A percentile compares a stretch with the other conserved stretches of the same genome.
These are phyloP conservation scores for Physocladia obscura DNA, from an alignment of 192 early-diverging fungal species.

Conservation along the genomic window DNA sequence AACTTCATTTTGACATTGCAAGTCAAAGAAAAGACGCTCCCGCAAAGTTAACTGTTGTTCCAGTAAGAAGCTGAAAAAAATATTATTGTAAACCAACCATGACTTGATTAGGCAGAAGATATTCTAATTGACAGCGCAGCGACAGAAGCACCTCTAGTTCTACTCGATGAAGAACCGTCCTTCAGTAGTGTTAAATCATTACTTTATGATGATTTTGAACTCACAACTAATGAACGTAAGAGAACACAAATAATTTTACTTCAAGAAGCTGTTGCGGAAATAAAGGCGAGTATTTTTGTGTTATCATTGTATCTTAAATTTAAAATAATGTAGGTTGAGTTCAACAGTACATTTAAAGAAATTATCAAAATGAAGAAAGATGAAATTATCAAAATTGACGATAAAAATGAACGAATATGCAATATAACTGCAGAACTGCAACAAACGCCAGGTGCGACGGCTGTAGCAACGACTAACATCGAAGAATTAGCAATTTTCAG, in stretches of 20 bases:
- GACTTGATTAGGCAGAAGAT: background rate
- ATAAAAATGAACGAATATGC: conserved; percentile 56
- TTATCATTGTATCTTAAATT: background rate
- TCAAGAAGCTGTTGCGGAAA: conserved; percentile 40
- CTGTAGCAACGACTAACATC: conserved; percentile 24
- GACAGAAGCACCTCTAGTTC: background rate
- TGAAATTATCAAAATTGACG: conserved; percentile 58
- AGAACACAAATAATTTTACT: conserved; percentile 51
- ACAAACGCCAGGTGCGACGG: background rate
- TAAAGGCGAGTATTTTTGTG: conserved; percentile 42
- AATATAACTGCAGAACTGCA: conserved; percentile 50
- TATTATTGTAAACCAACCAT: background rate
- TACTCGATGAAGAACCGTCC: background rate
- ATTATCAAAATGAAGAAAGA: conserved; percentile 48
- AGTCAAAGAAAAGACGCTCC: background rate
- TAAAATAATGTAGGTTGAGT: conserved; percentile 31
- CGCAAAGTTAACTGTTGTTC: background rate
- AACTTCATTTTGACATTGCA: conserved; percentile 16
- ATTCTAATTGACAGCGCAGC: background rate
- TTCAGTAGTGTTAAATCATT: conserved; percentile 28
- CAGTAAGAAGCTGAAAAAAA: background rate
- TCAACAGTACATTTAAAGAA: conserved; percentile 53
- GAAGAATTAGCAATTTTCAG: conserved; percentile 44
- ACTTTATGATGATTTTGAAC: conserved; percentile 48
- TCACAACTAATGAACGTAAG: conserved; percentile 54